A percentile compares a stretch with the other conserved stretches of the same genome.
phyloP scores from a whole-genome alignment of 345 rosid genomes.

The Hibiscus trionum region DNA sequence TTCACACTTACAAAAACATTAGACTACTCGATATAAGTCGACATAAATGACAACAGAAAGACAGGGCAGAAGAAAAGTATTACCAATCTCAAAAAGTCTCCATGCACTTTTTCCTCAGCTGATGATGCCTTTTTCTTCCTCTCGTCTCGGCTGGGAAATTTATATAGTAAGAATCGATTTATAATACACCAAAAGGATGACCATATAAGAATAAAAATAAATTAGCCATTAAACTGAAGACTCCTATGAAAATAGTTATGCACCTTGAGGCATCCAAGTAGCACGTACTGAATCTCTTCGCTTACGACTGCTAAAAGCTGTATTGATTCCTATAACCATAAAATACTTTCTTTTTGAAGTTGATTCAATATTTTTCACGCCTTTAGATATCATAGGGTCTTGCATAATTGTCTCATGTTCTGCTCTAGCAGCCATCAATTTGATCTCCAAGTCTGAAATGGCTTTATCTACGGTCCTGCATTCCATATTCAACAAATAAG shows the following conservation, averaged over 20 bases:
- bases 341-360: slow-evolving; percentile 39
- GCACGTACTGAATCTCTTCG: slow-evolving; percentile 80
- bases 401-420: slow-evolving; percentile 25
- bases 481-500: slow-evolving; percentile 2
- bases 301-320: slow-evolving; percentile 75
- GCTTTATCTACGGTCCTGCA: slow-evolving; percentile 42
- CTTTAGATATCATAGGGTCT: slow-evolving; percentile 14
- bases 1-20: neutral
- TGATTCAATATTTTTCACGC: slow-evolving; percentile 13
- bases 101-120: slow-evolving; percentile 58
- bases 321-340: slow-evolving; percentile 87
- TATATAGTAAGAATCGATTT: neutral
- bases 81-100: slow-evolving; percentile 91
- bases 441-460: slow-evolving; percentile 39
- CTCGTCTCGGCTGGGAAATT: slow-evolving; percentile 50
- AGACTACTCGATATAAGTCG: neutral
- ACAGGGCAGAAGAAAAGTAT: slow-evolving; percentile 7
- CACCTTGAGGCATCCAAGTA: slow-evolving; percentile 98
- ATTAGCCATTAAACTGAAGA: neutral
- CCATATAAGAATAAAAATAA: neutral
- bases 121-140: slow-evolving; percentile 71
- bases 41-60: slow-evolving; percentile 1
- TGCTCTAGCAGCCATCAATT: slow-evolving; percentile 39
- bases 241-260: slow-evolving; percentile 1
- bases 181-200: neutral